These are phyloP conservation scores for Stagonosporopsis chrysanthemi DNA, from an alignment of 2,329 filamentous ascomycete species.

Conservation along the genomic window DNA sequence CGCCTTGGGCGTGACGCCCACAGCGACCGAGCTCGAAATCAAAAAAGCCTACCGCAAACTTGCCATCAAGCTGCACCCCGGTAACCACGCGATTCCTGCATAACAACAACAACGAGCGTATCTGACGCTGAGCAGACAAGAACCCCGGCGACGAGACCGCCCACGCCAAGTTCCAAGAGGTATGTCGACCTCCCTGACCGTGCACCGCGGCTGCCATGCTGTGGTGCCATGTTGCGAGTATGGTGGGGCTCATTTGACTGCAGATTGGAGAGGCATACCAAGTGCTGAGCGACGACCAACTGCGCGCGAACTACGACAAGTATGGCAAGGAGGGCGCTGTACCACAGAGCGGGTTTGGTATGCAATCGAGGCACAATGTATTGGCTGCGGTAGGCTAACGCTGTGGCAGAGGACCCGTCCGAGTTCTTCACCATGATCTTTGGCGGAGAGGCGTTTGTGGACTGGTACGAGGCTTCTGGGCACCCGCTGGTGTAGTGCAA, in stretches of 20 bases:
- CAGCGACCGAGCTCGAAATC: slow-evolving; percentile 89
- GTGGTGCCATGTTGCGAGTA: slow-evolving; percentile 3
- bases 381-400: slow-evolving; percentile 30
- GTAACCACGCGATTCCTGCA: slow-evolving; percentile 55
- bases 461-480: slow-evolving; percentile 64
- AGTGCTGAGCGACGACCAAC: slow-evolving; percentile 85
- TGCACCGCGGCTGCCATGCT: slow-evolving; percentile 3
- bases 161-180: slow-evolving; percentile 91
- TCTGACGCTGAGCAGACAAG: slow-evolving; percentile 71
- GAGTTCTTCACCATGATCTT: slow-evolving; percentile 99
- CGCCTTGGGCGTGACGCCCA: slow-evolving; percentile 81
- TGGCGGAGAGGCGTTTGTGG: slow-evolving; percentile 91
- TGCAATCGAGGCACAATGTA: slow-evolving; percentile 21
- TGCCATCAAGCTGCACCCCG: slow-evolving; percentile 91
- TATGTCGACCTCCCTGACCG: slow-evolving; percentile 51
- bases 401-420: slow-evolving; percentile 76
- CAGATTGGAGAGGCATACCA: slow-evolving; percentile 75
- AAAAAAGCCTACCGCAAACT: slow-evolving; percentile 94
- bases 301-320: slow-evolving; percentile 94
- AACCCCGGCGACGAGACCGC: slow-evolving; percentile 96
- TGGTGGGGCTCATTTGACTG: slow-evolving; percentile 34
- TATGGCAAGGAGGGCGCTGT: slow-evolving; percentile 95
- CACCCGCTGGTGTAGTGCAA: not conserved
- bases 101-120: not conserved
- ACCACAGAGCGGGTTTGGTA: slow-evolving; percentile 87